Evolutionary conservation across 306 rosid genomes (phyloP).

Genomic region (Sindora glabra): DNA sequence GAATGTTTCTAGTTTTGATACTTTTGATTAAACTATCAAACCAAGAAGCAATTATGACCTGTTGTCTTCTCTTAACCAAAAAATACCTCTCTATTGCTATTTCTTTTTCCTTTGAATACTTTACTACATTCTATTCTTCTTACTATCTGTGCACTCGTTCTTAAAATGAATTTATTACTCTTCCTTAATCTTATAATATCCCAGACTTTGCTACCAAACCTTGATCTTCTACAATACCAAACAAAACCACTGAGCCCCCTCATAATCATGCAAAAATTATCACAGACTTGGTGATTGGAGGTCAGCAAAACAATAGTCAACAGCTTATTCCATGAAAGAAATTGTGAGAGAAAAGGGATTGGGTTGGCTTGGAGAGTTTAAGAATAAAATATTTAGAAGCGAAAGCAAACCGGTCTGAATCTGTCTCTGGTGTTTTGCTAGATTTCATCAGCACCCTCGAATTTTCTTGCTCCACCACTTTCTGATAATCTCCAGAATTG

Average conservation of each 20-base stretch:
- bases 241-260: too few relatives aligned
- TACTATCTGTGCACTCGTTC: too few relatives aligned
- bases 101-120: too few relatives aligned
- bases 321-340: too few relatives aligned
- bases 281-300: too few relatives aligned
- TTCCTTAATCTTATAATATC: too few relatives aligned
- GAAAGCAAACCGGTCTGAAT: conserved; percentile 47
- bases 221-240: neutral
- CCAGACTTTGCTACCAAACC: neutral
- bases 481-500: conserved; percentile 43
- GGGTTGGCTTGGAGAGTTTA: neutral
- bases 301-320: too few relatives aligned
- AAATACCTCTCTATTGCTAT: too few relatives aligned
- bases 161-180: too few relatives aligned
- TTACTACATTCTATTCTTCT: too few relatives aligned
- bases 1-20: neutral
- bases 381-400: neutral
- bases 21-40: neutral
- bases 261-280: conserved; percentile 1
- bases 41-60: neutral
- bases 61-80: too few relatives aligned
- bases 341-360: too few relatives aligned
- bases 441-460: conserved; percentile 22
- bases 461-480: conserved; percentile 24
- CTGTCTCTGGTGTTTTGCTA: conserved; percentile 25